Percentiles rank a stretch among this genome's conserved stretches.
Evolutionary conservation across 352 stramenopile species (phyloP).

Genomic region (Stephanocyclus meneghinianus): DNA sequence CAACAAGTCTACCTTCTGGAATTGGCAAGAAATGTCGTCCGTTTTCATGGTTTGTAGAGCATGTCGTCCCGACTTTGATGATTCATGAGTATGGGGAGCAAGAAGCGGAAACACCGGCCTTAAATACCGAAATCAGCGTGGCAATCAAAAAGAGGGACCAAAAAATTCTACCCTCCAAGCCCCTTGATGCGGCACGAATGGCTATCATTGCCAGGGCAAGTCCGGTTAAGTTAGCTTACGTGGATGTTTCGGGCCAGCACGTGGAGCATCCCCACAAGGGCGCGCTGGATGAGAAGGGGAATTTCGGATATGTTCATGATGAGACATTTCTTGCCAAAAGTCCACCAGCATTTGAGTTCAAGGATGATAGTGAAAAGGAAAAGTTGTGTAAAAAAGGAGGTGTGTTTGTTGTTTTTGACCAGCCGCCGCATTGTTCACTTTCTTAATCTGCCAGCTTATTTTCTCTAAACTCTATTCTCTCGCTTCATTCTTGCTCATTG

Average conservation of each 20-base stretch:
- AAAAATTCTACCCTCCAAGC: conserved; percentile 58
- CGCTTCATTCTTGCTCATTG: neutral
- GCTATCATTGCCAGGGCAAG: conserved; percentile 67
- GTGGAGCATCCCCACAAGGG: conserved; percentile 69
- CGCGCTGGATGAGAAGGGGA: conserved; percentile 68
- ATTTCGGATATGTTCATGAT: conserved; percentile 78
- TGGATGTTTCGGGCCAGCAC: conserved; percentile 61
- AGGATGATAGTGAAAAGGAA: conserved; percentile 38
- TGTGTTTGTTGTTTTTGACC: neutral
- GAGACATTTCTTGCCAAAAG: conserved; percentile 65
- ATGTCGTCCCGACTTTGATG: conserved; percentile 50
- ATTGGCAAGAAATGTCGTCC: conserved; percentile 63
- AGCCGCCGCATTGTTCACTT: neutral
- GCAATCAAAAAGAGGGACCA: conserved; percentile 23
- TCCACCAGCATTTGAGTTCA: conserved; percentile 63
- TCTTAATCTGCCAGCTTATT: neutral
- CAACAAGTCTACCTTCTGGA: conserved; percentile 34
- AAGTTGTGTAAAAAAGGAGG: conserved; percentile 54
- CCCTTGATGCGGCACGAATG: conserved; percentile 53
- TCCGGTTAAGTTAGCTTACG: conserved; percentile 62
- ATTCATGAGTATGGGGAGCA: conserved; percentile 26
- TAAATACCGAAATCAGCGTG: conserved; percentile 2
- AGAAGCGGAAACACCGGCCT: neutral
- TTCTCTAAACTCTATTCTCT: neutral
- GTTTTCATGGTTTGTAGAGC: conserved; percentile 71